Evolutionary conservation across 345 rosid species (phyloP).

Genomic region (thale cress (Arabidopsis thaliana)): DNA sequence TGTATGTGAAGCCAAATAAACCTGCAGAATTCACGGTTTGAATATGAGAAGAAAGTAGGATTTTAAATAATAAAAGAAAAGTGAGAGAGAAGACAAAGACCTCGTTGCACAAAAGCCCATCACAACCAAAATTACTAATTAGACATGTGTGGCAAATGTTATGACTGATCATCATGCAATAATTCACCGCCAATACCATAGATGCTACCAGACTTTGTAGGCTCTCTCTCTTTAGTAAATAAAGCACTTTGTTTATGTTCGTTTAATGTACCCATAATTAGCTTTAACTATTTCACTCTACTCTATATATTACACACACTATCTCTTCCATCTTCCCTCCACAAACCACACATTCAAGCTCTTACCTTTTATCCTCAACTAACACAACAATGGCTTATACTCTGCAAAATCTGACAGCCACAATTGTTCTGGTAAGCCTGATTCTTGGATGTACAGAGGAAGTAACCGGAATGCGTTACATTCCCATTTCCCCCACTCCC

Average conservation of each 20-base stretch:
- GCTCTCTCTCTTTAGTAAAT: constrained; percentile 9
- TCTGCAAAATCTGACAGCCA: neutral
- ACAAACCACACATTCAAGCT: constrained; percentile 25
- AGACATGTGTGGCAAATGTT: constrained; percentile 10
- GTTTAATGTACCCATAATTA: constrained; percentile 36
- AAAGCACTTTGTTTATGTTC: constrained; percentile 16
- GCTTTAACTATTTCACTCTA: constrained; percentile 24
- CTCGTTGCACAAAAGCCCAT: constrained; percentile 4
- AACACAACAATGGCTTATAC: constrained; percentile 19
- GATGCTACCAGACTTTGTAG: constrained; percentile 29
- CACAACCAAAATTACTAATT: neutral
- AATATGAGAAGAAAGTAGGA: neutral
- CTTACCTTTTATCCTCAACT: neutral
- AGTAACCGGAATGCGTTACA: constrained; percentile 49
- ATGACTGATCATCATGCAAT: constrained; percentile 17
- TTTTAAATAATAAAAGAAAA: neutral
- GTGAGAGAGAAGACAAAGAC: neutral
- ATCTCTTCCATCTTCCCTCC: constrained; percentile 8
- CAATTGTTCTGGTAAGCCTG: constrained; percentile 27
- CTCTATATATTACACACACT: neutral
- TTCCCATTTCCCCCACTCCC: constrained; percentile 36
- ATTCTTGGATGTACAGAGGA: constrained; percentile 40
- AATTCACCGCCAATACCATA: constrained; percentile 31
- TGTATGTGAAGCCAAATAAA: neutral
- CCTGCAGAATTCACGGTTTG: neutral